These are phyloP conservation scores for Penicillium sp. DNA, from an alignment of 2,329 filamentous ascomycete species.

Conservation along the genomic window DNA sequence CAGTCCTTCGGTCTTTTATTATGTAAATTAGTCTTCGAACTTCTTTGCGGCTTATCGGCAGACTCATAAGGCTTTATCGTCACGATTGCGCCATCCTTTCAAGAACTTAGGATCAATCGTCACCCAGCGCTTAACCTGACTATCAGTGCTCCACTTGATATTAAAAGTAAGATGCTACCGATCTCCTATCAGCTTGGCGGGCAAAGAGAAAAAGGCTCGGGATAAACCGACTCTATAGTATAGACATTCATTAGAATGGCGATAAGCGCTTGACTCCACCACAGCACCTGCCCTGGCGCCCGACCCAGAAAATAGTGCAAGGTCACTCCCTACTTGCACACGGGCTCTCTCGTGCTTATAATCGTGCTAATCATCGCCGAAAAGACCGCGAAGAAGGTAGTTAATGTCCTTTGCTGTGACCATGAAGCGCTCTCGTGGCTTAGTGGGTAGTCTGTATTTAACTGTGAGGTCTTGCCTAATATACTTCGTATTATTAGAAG, in stretches of 20 bases:
- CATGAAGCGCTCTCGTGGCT: slow-evolving; percentile 10
- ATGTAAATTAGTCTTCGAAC: background rate
- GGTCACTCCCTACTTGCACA: too few species aligned
- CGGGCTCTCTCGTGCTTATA: slow-evolving; percentile 5
- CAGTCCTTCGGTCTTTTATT: slow-evolving; percentile 14
- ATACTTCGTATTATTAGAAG: slow-evolving; percentile 14
- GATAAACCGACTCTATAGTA: slow-evolving; percentile 17
- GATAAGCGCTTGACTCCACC: slow-evolving; percentile 19
- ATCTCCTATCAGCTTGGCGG: slow-evolving; percentile 3
- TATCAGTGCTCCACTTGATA: slow-evolving; percentile 13
- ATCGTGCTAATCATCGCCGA: slow-evolving; percentile 7
- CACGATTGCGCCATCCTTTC: slow-evolving; percentile 17
- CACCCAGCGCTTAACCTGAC: slow-evolving; percentile 15
- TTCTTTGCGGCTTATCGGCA: background rate
- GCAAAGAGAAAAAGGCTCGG: background rate
- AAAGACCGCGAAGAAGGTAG: slow-evolving; percentile 11
- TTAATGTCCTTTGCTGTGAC: slow-evolving; percentile 19
- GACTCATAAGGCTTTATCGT: slow-evolving; percentile 10
- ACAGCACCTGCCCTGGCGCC: slow-evolving; percentile 4
- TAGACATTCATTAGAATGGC: slow-evolving; percentile 16
- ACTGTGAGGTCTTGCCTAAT: slow-evolving; percentile 8
- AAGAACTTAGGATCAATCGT: slow-evolving; percentile 19
- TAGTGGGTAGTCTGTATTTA: slow-evolving; percentile 13
- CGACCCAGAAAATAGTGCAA: slow-evolving; percentile 9
- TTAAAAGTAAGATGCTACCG: slow-evolving; percentile 17